Evolutionary conservation across 2,329 filamentous ascomycete genomes (phyloP), one percentile per base, ranked within the genome.

Genomic region (Shiraia bambusicola): DNA sequence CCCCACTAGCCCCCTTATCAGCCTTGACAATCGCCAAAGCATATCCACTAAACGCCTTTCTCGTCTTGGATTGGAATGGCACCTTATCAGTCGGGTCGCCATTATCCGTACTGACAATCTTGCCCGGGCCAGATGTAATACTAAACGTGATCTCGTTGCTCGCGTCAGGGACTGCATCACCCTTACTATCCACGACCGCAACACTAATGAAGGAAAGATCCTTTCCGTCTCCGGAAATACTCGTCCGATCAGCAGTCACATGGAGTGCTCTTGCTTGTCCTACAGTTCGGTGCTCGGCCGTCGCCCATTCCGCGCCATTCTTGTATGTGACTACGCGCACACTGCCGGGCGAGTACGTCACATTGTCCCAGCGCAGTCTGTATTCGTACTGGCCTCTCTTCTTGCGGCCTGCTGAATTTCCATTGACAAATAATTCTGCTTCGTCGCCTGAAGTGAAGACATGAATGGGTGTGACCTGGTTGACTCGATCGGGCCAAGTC

Each of bases 391-490:
- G 34, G 0, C 40, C 63, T 32, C 63, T 69, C 43, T 60, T 68
- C 44, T 65, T 50, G 1, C 69, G 58, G 1, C 78, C 77, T 3
- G 65, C 65, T 0, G 74, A 76, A 28, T 67, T 50, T 2, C 73
- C 75, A 37, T 80, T 80, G 10, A 80, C 51, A 45, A 79, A 80
- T 2, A 81, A 59, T 62, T 81, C 77, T 3, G 76, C 78, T 50
- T 78, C 75, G 46, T 79, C 75, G 2, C 65, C 77, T 1, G 72
- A 63, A 0, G 76, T 70, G 49, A 78, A 79, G 0, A 79, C 76
- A 52, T 81, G 77, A 1, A 80, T 76, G 0, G 77, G 78, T 3
- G 77, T 80, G 1, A 72, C 64, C 40, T 72, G 47, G 2, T 75
- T 74, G 0, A 68, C 66, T 0, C 76, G 63, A 12, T 73, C 43